Base-by-base conservation (phyloP, 805 yeast genomes). In the Clavispora santaluciae region DNA sequence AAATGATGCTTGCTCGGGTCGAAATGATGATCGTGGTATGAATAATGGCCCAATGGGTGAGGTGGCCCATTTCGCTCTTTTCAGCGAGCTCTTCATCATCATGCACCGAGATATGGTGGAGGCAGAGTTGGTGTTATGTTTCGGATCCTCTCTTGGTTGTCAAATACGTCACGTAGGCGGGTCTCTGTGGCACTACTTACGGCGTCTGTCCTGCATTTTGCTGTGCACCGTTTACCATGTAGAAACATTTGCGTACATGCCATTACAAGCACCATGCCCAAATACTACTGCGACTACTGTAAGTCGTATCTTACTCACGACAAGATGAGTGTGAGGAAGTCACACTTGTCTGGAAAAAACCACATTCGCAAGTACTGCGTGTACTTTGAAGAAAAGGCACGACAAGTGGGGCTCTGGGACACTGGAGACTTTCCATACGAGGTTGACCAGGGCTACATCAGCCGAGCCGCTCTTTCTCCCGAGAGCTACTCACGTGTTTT, bases 261-360 rank as follows among this genome's bases (percentile, higher is more conserved):
- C 20, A 15, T 20, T 2, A n/a, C 16, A 16, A 2, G 20, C 29
- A 36, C 30, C 12, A 80, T 83, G 89, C 83, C 80, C 3, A 75
- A 81, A 48, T 85, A 81, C 59, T 84, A 82, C 63, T 88, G 96
- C 61, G 93, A 84, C 51, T 88, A 87, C 58, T 88, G 96, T 59
- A 79, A 79, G 55, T 78, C 88, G 15, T 83, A 83, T 53, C 66
- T 89, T 43, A 88, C 96, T 1, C 96, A 88, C 58, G 95, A 87
- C 61, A 83, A 93, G n/a, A 68, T 79, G 52, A 83, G 93, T 64
- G 96, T 88, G 40, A 65, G 95, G 17, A 82, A 83, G 54, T 80
- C 88, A 31, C 96, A 88, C 61, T 60, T 85, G 31, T 66, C 74
- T 29, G 96, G 96, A 8, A 78, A 76, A 51, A 82, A 85, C 59